Percentiles rank a stretch among this genome's conserved stretches.
Evolutionary conservation across 2,329 filamentous ascomycete genomes (phyloP).

Genomic region (Epicoccum nigrum): DNA sequence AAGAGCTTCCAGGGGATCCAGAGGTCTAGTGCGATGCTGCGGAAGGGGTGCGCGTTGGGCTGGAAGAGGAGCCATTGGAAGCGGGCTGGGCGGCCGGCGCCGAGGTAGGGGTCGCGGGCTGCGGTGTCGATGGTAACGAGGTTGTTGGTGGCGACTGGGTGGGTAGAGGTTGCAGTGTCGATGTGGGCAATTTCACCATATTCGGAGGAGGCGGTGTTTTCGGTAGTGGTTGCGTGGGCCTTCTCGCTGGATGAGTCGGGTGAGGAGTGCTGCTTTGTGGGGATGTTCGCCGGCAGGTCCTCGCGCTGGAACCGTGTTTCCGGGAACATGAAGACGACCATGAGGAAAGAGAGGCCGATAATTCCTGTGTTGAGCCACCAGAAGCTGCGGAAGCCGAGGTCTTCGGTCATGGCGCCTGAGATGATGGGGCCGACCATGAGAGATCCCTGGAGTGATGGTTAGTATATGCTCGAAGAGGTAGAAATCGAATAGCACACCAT

Average conservation of each 20-base stretch:
- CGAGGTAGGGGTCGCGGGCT: conserved; percentile 61
- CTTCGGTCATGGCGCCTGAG: conserved; percentile 64
- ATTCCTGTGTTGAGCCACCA: conserved; percentile 70
- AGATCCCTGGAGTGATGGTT: conserved; percentile 48
- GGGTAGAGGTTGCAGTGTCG: conserved; percentile 24
- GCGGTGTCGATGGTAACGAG: conserved; percentile 45
- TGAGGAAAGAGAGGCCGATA: conserved; percentile 56
- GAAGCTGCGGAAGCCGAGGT: conserved; percentile 66
- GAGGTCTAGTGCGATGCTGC: conserved; percentile 59
- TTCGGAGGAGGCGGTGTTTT: conserved; percentile 15
- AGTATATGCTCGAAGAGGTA: not conserved
- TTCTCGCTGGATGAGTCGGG: conserved; percentile 28
- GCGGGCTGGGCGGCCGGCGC: conserved; percentile 61
- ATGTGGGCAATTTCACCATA: conserved; percentile 35
- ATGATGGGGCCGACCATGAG: conserved; percentile 66
- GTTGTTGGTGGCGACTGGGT: conserved; percentile 17
- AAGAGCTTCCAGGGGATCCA: conserved; percentile 69
- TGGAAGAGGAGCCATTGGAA: conserved; percentile 63
- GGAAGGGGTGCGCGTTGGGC: conserved; percentile 53
- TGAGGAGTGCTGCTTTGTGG: conserved; percentile 4
- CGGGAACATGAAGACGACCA: conserved; percentile 66
- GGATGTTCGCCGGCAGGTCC: conserved; percentile 42
- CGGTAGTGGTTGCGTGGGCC: conserved; percentile 13
- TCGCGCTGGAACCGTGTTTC: conserved; percentile 66
- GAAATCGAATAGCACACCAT: conserved; percentile 47